Conservation (phyloP, 23 red algal genomes). For the Gracilaria gracilis region DNA sequence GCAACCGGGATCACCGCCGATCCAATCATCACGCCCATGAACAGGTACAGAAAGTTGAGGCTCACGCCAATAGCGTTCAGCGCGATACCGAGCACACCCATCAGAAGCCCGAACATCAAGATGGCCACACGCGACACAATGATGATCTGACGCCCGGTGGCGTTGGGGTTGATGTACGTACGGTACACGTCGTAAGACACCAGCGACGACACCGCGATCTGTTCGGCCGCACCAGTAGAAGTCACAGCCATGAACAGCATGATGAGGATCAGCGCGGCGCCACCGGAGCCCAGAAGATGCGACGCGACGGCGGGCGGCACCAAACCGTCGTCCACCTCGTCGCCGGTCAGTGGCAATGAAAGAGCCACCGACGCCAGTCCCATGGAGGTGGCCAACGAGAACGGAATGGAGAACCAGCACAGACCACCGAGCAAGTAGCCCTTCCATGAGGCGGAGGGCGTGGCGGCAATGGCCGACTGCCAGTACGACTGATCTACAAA, state of each 20-base stretch:
- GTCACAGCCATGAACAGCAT: slow-evolving; percentile 94
- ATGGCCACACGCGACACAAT: slow-evolving; percentile 77
- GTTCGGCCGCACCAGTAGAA: slow-evolving; percentile 81
- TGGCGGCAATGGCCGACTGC: slow-evolving; percentile 87
- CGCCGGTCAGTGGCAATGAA: slow-evolving; percentile 51
- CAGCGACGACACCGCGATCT: slow-evolving; percentile 78
- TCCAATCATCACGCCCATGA: slow-evolving; percentile 86
- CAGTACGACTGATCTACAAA: slow-evolving; percentile 83
- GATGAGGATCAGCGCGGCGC: slow-evolving; percentile 73
- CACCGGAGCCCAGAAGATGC: slow-evolving; percentile 72
- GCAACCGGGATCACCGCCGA: slow-evolving; percentile 82
- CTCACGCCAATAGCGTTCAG: slow-evolving; percentile 77
- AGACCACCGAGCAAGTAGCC: slow-evolving; percentile 84
- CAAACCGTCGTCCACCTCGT: slow-evolving; percentile 58
- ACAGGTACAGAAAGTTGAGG: slow-evolving; percentile 77
- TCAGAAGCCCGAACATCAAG: slow-evolving; percentile 74
- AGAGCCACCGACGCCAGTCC: slow-evolving; percentile 78
- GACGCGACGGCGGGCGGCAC: slow-evolving; percentile 80
- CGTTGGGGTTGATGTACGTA: slow-evolving; percentile 75
- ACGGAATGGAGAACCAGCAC: slow-evolving; percentile 91
- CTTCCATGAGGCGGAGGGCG: slow-evolving; percentile 76
- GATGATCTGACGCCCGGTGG: slow-evolving; percentile 68
- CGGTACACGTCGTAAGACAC: slow-evolving; percentile 85
- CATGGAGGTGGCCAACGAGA: slow-evolving; percentile 81
- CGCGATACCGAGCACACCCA: slow-evolving; percentile 79